A percentile compares a stretch with the other conserved stretches of the same genome.
Evolutionary conservation across 2,329 filamentous ascomycete species (phyloP).

Genomic region (Didymella glomerata): DNA sequence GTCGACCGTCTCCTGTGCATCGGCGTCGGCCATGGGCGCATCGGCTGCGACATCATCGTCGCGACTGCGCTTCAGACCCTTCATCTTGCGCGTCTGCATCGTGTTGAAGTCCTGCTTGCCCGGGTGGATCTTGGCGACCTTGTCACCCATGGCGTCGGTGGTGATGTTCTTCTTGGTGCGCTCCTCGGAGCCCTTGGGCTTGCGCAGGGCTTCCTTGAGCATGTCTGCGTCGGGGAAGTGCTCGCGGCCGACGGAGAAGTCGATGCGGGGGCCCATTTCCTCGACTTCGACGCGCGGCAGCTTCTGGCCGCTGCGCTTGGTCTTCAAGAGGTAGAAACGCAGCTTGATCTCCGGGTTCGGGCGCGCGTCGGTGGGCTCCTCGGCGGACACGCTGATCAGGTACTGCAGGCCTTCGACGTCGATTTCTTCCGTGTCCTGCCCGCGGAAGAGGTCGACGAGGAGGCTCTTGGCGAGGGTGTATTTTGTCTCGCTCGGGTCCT

Average conservation of each 20-base stretch:
- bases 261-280: conserved; percentile 93
- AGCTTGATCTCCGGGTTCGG: conserved; percentile 64
- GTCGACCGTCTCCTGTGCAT: neutral
- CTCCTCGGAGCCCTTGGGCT: conserved; percentile 77
- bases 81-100: conserved; percentile 98
- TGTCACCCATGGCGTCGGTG: conserved; percentile 92
- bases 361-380: conserved; percentile 59
- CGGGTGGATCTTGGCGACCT: conserved; percentile 91
- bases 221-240: conserved; percentile 79
- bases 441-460: conserved; percentile 90
- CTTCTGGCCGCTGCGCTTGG: conserved; percentile 85
- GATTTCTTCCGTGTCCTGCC: conserved; percentile 79
- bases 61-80: conserved; percentile 88
- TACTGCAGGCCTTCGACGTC: conserved; percentile 97
- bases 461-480: conserved; percentile 89
- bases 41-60: conserved; percentile 36
- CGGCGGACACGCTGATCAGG: conserved; percentile 80
- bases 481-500: conserved; percentile 78
- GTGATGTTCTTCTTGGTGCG: conserved; percentile 95
- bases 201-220: conserved; percentile 91
- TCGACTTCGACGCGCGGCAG: conserved; percentile 91
- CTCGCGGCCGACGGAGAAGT: conserved; percentile 84
- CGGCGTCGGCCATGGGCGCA: conserved; percentile 12
- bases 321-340: conserved; percentile 85
- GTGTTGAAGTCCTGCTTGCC: conserved; percentile 87